A percentile compares a stretch with the other conserved stretches of the same genome.
Evolutionary conservation across 352 stramenopile genomes (phyloP).

Genomic region (Globisporangium alternatum): DNA sequence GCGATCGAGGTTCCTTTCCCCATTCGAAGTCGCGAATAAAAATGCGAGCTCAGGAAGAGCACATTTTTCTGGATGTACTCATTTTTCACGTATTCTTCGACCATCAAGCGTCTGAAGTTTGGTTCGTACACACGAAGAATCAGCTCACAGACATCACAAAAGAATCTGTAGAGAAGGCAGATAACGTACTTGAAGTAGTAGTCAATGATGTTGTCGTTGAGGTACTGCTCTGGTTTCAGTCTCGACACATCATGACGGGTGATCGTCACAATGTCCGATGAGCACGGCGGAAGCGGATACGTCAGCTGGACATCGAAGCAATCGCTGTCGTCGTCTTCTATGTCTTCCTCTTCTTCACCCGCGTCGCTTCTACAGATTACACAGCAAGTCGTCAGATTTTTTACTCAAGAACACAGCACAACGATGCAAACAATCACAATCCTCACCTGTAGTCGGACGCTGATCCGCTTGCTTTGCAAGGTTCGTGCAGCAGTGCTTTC

Average conservation of each 20-base stretch:
- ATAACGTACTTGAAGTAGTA: slow-evolving; percentile 89
- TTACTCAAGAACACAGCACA: not conserved
- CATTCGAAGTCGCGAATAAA: slow-evolving; percentile 61
- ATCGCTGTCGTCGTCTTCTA: slow-evolving; percentile 24
- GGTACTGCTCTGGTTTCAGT: slow-evolving; percentile 70
- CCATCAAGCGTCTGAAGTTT: slow-evolving; percentile 44
- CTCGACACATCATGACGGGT: slow-evolving; percentile 54
- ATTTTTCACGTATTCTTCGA: slow-evolving; percentile 42
- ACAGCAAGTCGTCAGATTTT: not conserved
- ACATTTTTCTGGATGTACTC: slow-evolving; percentile 61
- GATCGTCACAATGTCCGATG: slow-evolving; percentile 74
- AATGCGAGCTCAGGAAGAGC: slow-evolving; percentile 77
- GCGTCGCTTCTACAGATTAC: slow-evolving; percentile 1
- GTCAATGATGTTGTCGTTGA: slow-evolving; percentile 93
- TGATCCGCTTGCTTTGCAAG: not conserved
- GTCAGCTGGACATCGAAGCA: slow-evolving; percentile 43
- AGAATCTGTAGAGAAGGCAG: not conserved
- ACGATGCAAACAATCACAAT: not conserved
- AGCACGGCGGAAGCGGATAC: slow-evolving; percentile 72
- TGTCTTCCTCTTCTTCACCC: slow-evolving; percentile 20
- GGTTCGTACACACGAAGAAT: not conserved
- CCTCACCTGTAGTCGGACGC: slow-evolving; percentile 7
- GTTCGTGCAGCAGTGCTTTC: slow-evolving; percentile 5
- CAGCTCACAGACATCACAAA: not conserved
- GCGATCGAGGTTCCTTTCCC: slow-evolving; percentile 31